phyloP scores from a whole-genome alignment of 225 moss, liverwort and hornwort species.

The Asterella californica region DNA sequence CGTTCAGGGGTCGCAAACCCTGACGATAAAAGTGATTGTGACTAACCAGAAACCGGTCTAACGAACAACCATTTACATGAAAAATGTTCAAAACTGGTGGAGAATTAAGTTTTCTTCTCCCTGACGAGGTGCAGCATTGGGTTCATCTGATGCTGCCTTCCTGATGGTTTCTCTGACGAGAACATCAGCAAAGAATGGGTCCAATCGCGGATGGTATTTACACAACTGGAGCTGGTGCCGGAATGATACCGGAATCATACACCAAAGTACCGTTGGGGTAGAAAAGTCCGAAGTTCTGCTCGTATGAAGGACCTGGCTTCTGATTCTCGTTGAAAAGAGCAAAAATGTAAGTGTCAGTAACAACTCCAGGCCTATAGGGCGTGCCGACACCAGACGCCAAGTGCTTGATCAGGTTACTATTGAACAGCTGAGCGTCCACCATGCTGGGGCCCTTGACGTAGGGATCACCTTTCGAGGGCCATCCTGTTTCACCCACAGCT shows the following conservation, averaged over 20 bases:
- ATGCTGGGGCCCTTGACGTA: constrained; percentile 38
- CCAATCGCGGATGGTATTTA: not conserved
- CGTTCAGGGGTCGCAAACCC: too few relatives aligned
- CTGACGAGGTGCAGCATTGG: too few relatives aligned
- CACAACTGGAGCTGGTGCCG: not conserved
- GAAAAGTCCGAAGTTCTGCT: constrained; percentile 59
- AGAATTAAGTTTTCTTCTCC: too few relatives aligned
- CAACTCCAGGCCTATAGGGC: constrained; percentile 40
- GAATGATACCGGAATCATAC: constrained; percentile 48
- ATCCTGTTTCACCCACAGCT: constrained; percentile 58
- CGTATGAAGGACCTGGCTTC: constrained; percentile 49
- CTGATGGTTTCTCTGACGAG: too few relatives aligned
- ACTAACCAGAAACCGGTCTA: too few relatives aligned
- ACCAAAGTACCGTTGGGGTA: constrained; percentile 44
- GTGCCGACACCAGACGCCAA: constrained; percentile 40
- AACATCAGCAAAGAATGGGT: too few relatives aligned
- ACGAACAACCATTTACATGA: too few relatives aligned
- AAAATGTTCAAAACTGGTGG: too few relatives aligned
- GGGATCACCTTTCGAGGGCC: constrained; percentile 54
- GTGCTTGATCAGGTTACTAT: constrained; percentile 47
- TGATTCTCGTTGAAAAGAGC: constrained; percentile 55
- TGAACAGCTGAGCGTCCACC: constrained; percentile 50
- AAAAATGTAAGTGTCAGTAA: constrained; percentile 55
- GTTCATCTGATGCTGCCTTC: too few relatives aligned
- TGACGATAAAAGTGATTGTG: too few relatives aligned